Conservation (phyloP, 768 basidiomycete genomes). For the Grammothele lineata region DNA sequence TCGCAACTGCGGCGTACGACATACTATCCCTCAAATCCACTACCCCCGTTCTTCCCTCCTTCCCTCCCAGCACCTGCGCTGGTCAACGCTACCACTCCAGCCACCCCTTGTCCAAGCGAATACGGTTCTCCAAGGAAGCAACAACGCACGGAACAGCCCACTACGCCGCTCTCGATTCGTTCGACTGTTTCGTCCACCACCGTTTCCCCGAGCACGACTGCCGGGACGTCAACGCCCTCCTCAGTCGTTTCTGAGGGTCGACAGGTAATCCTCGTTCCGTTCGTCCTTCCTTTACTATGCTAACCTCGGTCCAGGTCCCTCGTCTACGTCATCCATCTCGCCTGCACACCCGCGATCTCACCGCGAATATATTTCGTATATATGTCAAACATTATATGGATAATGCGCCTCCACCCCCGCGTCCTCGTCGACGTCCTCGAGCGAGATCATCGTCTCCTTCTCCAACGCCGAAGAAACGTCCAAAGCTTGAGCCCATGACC, state of each 20-base stretch:
- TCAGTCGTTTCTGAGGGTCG: neutral
- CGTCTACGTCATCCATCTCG: conserved; percentile 73
- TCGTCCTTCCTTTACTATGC: too few relatives aligned
- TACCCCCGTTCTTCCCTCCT: conserved; percentile 46
- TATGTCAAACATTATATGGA: conserved; percentile 83
- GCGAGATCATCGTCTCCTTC: conserved; percentile 14
- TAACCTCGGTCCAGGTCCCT: conserved; percentile 22
- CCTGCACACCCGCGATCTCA: conserved; percentile 63
- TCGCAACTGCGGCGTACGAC: conserved; percentile 45
- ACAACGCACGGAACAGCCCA: conserved; percentile 1
- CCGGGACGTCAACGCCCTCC: neutral
- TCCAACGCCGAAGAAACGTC: neutral
- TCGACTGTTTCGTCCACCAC: conserved; percentile 3
- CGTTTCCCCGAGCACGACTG: conserved; percentile 3
- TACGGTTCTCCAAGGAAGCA: conserved; percentile 7
- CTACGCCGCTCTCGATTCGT: conserved; percentile 6
- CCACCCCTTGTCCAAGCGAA: too few relatives aligned
- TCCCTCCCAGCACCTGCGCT: conserved; percentile 2
- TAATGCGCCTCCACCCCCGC: conserved; percentile 32
- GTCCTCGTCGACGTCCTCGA: neutral
- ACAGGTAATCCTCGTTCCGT: conserved; percentile 6
- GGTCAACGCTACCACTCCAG: neutral
- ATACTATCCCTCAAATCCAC: conserved; percentile 37
- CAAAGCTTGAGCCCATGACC: neutral
- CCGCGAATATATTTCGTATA: conserved; percentile 64